Evolutionary conservation across 2,329 filamentous ascomycete species (phyloP).

Genomic region (Pseudocercospora fijiensis): DNA sequence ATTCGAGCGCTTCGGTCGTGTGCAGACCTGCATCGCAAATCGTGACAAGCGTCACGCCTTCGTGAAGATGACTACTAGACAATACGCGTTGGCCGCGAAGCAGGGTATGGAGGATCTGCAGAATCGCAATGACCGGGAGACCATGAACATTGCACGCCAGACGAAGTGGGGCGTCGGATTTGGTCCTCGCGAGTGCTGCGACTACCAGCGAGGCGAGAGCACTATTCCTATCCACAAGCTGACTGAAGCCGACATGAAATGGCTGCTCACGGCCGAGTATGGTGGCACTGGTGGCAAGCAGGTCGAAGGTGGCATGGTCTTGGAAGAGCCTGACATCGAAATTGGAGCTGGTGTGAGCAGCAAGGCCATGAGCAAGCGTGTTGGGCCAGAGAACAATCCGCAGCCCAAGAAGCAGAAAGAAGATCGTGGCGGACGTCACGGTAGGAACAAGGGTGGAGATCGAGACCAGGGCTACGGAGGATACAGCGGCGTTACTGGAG

Average conservation of each 20-base stretch:
- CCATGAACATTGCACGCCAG: constrained; percentile 65
- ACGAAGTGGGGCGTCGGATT: constrained; percentile 98
- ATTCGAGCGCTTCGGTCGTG: constrained; percentile 78
- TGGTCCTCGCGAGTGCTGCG: constrained; percentile 92
- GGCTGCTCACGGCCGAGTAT: constrained; percentile 91
- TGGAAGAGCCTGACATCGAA: constrained; percentile 98
- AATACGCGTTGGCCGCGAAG: constrained; percentile 80
- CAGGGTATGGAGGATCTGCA: constrained; percentile 92
- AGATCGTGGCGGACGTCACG: constrained; percentile 30
- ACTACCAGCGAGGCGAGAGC: constrained; percentile 89
- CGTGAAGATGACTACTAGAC: constrained; percentile 93
- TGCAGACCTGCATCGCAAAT: constrained; percentile 98
- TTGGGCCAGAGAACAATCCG: constrained; percentile 37
- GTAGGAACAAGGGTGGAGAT: constrained; percentile 33
- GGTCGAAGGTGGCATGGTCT: constrained; percentile 79
- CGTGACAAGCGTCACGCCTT: constrained; percentile 97
- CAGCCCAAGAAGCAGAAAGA: constrained; percentile 29
- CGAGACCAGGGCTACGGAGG: constrained; percentile 27
- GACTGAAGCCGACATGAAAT: constrained; percentile 94
- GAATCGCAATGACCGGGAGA: constrained; percentile 67
- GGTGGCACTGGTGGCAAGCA: constrained; percentile 83
- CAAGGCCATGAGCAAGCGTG: constrained; percentile 57
- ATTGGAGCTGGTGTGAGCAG: constrained; percentile 96
- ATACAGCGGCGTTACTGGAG: constrained; percentile 24
- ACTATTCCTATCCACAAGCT: constrained; percentile 89